Evolutionary conservation across 164 flowering plant species (phyloP).

Genomic region (Tetrastigma voinierianum): DNA sequence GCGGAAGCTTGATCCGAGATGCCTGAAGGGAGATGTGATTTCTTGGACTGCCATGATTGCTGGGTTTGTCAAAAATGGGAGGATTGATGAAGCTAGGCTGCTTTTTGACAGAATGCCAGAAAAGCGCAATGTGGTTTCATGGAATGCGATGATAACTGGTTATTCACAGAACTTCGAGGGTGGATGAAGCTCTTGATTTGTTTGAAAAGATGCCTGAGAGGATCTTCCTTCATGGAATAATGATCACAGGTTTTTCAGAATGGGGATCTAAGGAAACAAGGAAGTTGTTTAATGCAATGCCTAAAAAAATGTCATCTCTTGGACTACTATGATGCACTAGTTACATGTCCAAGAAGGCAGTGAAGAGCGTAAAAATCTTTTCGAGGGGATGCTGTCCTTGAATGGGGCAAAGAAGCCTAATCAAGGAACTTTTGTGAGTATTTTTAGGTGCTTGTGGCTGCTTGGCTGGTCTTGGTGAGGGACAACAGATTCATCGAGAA

Average conservation of each 20-base stretch:
- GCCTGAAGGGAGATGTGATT: slow-evolving; percentile 33
- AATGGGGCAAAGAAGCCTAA: slow-evolving; percentile 25
- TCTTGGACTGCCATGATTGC: too few relatives aligned
- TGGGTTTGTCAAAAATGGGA: too few relatives aligned
- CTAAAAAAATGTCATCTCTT: slow-evolving; percentile 28
- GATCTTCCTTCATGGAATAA: slow-evolving; percentile 36
- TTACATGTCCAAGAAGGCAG: slow-evolving; percentile 24
- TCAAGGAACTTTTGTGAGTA: slow-evolving; percentile 29
- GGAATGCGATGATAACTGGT: too few relatives aligned
- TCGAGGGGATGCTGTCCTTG: slow-evolving; percentile 15
- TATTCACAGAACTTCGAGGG: slow-evolving; percentile 26
- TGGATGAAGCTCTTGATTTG: slow-evolving; percentile 31
- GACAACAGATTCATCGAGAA: too few relatives aligned
- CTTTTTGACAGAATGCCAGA: too few relatives aligned
- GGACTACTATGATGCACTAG: slow-evolving; percentile 40
- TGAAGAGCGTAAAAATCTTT: slow-evolving; percentile 28
- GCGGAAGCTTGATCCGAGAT: slow-evolving; percentile 24
- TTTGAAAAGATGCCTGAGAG: slow-evolving; percentile 34
- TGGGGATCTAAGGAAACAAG: slow-evolving; percentile 22
- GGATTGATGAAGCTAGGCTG: too few relatives aligned
- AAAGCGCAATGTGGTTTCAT: too few relatives aligned
- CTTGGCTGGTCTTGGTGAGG: too few relatives aligned
- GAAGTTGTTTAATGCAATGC: slow-evolving; percentile 24
- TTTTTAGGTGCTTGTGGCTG: slow-evolving; percentile 37
- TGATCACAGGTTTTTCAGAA: slow-evolving; percentile 35